These are phyloP conservation scores for Microdochium paspali DNA, from an alignment of 2,329 filamentous ascomycete genomes.

Conservation along the genomic window DNA sequence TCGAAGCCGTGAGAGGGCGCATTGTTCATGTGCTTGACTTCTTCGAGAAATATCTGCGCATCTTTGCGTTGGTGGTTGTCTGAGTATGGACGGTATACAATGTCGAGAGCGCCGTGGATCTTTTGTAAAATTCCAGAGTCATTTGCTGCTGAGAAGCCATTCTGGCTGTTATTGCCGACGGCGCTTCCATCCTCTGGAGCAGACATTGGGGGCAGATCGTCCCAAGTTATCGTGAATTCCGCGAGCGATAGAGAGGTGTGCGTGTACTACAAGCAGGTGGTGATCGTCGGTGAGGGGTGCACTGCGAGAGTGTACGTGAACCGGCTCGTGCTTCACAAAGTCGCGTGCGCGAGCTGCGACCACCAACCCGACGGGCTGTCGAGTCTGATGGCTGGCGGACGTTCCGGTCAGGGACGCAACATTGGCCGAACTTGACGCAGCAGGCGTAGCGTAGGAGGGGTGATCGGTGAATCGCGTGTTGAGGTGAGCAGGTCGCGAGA, in stretches of 20 bases:
- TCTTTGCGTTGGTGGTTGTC: slow-evolving; percentile 73
- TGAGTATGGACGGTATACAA: slow-evolving; percentile 77
- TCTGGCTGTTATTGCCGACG: slow-evolving; percentile 14
- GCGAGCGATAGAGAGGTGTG: not conserved
- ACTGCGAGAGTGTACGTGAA: not conserved
- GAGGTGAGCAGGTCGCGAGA: not conserved
- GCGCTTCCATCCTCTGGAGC: slow-evolving; percentile 15
- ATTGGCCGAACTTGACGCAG: not conserved
- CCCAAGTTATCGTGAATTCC: not conserved
- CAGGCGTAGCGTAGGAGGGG: not conserved
- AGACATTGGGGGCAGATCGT: slow-evolving; percentile 10
- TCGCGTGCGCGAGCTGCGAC: not conserved
- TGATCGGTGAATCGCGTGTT: not conserved
- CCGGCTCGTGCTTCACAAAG: not conserved
- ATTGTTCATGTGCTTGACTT: slow-evolving; percentile 68
- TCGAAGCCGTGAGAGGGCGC: slow-evolving; percentile 79
- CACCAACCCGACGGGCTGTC: not conserved
- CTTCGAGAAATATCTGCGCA: slow-evolving; percentile 78
- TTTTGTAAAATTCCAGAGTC: slow-evolving; percentile 43
- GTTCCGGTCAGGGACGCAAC: not conserved
- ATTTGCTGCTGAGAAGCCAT: slow-evolving; percentile 16
- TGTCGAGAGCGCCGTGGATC: slow-evolving; percentile 77
- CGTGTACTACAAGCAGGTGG: not conserved
- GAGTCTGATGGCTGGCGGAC: not conserved
- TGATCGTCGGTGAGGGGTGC: not conserved